phyloP scores from a whole-genome alignment of 345 rosid species.

The Conringia planisiliqua region DNA sequence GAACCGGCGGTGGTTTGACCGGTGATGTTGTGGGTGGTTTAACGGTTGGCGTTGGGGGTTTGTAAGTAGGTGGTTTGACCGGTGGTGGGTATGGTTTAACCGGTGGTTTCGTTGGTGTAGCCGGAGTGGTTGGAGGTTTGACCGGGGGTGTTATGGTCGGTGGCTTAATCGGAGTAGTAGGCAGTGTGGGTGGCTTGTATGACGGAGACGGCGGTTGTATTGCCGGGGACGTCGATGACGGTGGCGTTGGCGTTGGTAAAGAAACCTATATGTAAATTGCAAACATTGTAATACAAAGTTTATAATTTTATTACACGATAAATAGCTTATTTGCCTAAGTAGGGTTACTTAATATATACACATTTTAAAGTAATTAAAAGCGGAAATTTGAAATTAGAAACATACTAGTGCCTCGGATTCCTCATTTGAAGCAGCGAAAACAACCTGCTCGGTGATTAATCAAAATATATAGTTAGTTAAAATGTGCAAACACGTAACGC shows the following conservation, averaged over 20 bases:
- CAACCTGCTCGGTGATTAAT: constrained; percentile 19
- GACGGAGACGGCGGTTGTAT: constrained; percentile 26
- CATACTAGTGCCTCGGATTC: constrained; percentile 23
- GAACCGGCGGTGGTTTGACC: constrained; percentile 5
- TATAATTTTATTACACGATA: background rate
- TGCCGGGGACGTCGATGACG: constrained; percentile 19
- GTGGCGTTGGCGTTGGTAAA: constrained; percentile 25
- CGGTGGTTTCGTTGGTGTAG: constrained; percentile 23
- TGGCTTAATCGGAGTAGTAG: constrained; percentile 29
- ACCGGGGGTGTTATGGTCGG: constrained; percentile 20
- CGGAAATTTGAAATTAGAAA: background rate
- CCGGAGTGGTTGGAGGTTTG: constrained; percentile 24
- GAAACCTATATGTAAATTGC: constrained; percentile 12
- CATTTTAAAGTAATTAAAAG: background rate
- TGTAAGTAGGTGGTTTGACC: constrained; percentile 10
- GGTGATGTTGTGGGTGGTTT: constrained; percentile 15
- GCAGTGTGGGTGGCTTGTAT: constrained; percentile 25
- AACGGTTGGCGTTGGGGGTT: background rate
- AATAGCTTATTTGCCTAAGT: background rate
- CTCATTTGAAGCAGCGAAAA: constrained; percentile 4
- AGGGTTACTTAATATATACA: background rate
- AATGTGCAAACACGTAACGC: background rate
- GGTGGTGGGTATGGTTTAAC: constrained; percentile 14
- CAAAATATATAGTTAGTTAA: constrained; percentile 8
- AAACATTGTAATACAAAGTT: background rate